Conservation (phyloP, 805 yeast species). For the Myxozyma geophila region DNA sequence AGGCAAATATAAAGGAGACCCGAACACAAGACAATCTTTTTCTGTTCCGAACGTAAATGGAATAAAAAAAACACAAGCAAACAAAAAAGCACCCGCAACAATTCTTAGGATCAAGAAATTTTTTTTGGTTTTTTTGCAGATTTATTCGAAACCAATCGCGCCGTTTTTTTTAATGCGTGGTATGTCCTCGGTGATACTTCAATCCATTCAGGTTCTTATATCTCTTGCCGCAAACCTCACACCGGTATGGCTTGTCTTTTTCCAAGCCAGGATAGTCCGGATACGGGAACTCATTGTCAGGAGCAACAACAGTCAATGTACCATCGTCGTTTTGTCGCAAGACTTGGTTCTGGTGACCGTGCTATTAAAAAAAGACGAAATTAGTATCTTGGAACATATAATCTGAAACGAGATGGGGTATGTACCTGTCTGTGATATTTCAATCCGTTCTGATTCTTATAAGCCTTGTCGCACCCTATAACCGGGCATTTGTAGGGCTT, state of each 20-base stretch:
- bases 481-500: constrained; percentile 98
- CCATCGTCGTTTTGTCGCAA: constrained; percentile 91
- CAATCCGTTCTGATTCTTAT: constrained; percentile 95
- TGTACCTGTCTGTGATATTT: constrained; percentile 75
- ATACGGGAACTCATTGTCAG: constrained; percentile 76
- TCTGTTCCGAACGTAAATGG: constrained; percentile 19
- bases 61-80: constrained; percentile 1
- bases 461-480: constrained; percentile 95
- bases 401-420: not conserved
- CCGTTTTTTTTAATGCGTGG: constrained; percentile 81
- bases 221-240: constrained; percentile 97
- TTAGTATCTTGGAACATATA: not conserved
- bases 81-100: constrained; percentile 11
- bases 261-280: constrained; percentile 94
- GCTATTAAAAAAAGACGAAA: constrained; percentile 14
- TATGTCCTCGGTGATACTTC: constrained; percentile 96
- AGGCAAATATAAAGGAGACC: not conserved
- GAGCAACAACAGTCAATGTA: constrained; percentile 88
- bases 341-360: constrained; percentile 96
- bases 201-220: constrained; percentile 95
- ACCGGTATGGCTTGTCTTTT: constrained; percentile 96
- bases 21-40: constrained; percentile 27
- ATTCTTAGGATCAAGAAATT: constrained; percentile 1
- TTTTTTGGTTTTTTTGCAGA: not conserved
- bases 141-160: too few species aligned